Conservation (phyloP, 805 yeast species). For the Debaryomyces tyrocola region DNA sequence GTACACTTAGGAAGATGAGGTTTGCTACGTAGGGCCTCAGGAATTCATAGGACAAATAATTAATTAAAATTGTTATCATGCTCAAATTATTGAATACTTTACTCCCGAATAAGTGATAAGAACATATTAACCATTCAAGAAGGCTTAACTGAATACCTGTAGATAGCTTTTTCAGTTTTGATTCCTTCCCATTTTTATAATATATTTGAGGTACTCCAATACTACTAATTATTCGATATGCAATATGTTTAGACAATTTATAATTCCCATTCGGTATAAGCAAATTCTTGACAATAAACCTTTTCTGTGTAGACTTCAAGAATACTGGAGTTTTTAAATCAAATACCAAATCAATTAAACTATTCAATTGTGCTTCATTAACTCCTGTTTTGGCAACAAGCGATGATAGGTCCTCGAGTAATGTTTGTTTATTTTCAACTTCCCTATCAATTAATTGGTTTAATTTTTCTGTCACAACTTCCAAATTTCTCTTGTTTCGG, state of each 20-base stretch:
- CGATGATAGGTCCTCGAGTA: slow-evolving; percentile 1
- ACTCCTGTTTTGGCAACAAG: slow-evolving; percentile 6
- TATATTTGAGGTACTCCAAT: slow-evolving; percentile 15
- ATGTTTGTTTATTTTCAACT: not conserved
- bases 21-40: slow-evolving; percentile 21
- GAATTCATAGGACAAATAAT: slow-evolving; percentile 22
- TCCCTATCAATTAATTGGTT: not conserved
- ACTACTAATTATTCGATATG: slow-evolving; percentile 10
- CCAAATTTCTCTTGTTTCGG: too few relatives aligned
- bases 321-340: slow-evolving; percentile 3
- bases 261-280: slow-evolving; percentile 7
- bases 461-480: not conserved
- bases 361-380: slow-evolving; percentile 5
- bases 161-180: slow-evolving; percentile 12
- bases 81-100: slow-evolving; percentile 10
- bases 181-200: slow-evolving; percentile 11
- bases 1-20: slow-evolving; percentile 17
- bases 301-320: slow-evolving; percentile 9
- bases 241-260: slow-evolving; percentile 2
- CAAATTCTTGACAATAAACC: slow-evolving; percentile 9
- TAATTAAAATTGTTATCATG: slow-evolving; percentile 17
- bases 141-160: slow-evolving; percentile 15
- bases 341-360: slow-evolving; percentile 10
- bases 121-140: slow-evolving; percentile 22
- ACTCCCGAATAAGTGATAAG: slow-evolving; percentile 15